Base-by-base conservation (phyloP, 2,329 filamentous ascomycete species). In the Zymoseptoria pseudotritici region DNA sequence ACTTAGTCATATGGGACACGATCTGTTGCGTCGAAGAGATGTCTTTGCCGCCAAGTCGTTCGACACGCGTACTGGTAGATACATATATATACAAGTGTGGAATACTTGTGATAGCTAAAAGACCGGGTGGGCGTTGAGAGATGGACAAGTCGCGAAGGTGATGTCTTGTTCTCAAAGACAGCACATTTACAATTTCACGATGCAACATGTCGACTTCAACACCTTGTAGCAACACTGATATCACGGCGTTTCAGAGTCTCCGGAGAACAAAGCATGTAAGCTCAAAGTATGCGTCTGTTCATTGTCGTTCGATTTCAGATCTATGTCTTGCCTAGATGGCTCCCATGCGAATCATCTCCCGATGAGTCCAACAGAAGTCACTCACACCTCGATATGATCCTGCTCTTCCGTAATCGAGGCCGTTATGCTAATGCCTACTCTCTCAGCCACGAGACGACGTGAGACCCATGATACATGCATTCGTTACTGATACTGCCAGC, bases 401-500 rank as follows among this genome's bases (percentile, higher is more conserved):
- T 46, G 36, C 36, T 46, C 36, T 46, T n/a, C 36, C 36, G 3
- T 46, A 46, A 7, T 46, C 17, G 36, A 6, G 36, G 5, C 36
- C 36, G 36, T 46, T 5, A 46, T n/a, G 17, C 36, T 46, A 17
- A 46, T 46, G 36, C 36, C 4, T 46, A 13, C 3, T 46, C 36
- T 46, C 36, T 46, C 36, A 17, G 13, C 36, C 36, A 29, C 7
- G 36, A 17, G 13, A 17, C 17, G 1, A 7, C 7, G 36, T 46
- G 17, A 46, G 5, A 46, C 13, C 26, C 17, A 46, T 46, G 13
- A 17, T 46, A 7, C 17, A 46, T 46, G 36, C 36, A 46, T 46
- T 46, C 36, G 67, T 70, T 70, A 71, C 69, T 69, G 69, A 52
- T 59, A 62, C 24, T 64, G 49, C 69, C 69, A 70, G 49, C 58